Conservation (phyloP, 2,329 filamentous ascomycete genomes). For the Penicillium sp. region DNA sequence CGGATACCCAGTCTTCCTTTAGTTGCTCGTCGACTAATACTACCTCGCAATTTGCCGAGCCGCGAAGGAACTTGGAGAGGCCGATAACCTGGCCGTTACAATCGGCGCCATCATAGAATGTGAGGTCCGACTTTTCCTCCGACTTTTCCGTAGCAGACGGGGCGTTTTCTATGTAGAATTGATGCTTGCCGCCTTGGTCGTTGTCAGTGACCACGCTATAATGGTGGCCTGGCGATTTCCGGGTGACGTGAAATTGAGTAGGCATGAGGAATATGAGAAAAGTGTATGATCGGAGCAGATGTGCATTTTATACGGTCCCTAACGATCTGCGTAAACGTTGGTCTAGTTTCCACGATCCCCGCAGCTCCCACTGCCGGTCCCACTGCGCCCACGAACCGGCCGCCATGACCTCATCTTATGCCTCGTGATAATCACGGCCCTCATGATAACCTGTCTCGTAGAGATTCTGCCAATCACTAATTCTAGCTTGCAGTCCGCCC, state of each 20-base stretch:
- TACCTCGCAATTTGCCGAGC: constrained; percentile 6
- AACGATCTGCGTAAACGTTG: neutral
- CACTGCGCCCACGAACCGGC: no score
- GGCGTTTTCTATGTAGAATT: constrained; percentile 9
- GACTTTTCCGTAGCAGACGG: neutral
- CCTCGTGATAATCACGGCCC: no score
- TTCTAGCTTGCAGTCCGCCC: no score
- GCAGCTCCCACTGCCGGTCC: neutral
- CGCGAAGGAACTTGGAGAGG: constrained; percentile 1
- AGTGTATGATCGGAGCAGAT: neutral
- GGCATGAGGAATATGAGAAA: neutral
- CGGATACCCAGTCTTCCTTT: neutral
- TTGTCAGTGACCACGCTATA: neutral
- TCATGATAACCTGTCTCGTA: no score
- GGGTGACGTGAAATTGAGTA: constrained; percentile 5
- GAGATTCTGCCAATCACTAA: no score
- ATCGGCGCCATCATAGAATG: constrained; percentile 2
- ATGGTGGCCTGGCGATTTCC: constrained; percentile 4
- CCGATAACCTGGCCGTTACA: constrained; percentile 1
- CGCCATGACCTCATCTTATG: no score
- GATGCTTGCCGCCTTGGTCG: neutral
- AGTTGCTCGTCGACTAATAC: neutral
- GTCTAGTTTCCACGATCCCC: neutral
- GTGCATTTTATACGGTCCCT: neutral
- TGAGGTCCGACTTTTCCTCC: neutral